Evolutionary conservation across 768 basidiomycete genomes (phyloP), one percentile per base, ranked within the genome.

Genomic region (Boletus speciosus): DNA sequence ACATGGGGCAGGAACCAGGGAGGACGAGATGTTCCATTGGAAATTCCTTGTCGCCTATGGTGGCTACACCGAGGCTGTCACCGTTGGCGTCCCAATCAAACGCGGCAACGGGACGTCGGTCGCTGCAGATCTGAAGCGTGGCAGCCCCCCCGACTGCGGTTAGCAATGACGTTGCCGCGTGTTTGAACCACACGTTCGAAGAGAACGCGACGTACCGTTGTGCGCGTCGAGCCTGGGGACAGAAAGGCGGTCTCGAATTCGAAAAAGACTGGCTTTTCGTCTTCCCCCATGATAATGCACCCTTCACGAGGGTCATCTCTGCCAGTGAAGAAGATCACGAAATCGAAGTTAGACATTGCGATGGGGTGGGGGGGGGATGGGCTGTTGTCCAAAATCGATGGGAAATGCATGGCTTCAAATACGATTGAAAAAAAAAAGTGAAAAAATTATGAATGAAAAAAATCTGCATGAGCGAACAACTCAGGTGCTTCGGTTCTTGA

Each of bases 241-340:
- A 54, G 15, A 36, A 50, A 5, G 49, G 75, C 72, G 11, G 87
- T 89, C 65, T 84, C 81, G 68, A 90, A 88, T 64, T 77, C 80
- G 66, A 83, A 81, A 72, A 81, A 85, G 61, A 86, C 69, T 1
- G 80, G 79, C 59, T 74, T 77, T 32, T 72, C 73, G 69, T 81
- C 81, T 63, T 84, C 80, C 38, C 86, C 85, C 60, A 88, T 87
- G 72, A 88, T 71, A 54, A 82, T 77, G 65, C 83, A 85, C 54
- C 75, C 77, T 52, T 79, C 63, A 51, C 86, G 81, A 42, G 86
- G 85, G 72, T 89, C 79, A 67, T 84, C 83, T 64, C 74, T 74
- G 51, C 85, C 83, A 44, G 85, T 84, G 76, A 88, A 89, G 71
- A 80, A 87, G 34, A 89, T 70, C 64, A 79, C 72, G 68, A 76